Evolutionary conservation across 306 rosid species (phyloP).

Genomic region (Purshia tridentata): DNA sequence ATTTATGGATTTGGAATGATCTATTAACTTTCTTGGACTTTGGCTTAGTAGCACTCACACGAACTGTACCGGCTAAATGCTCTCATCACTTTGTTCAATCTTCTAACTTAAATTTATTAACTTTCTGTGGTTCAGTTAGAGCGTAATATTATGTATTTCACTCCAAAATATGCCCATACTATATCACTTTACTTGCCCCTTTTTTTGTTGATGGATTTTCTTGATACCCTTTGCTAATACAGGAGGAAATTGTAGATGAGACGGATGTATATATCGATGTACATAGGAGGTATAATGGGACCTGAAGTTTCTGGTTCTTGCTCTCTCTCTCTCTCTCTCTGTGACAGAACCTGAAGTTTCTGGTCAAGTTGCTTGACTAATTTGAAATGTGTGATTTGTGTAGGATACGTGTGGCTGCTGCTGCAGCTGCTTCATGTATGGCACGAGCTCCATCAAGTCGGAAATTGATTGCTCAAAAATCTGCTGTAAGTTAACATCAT

Average conservation of each 20-base stretch:
- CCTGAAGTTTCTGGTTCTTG: not conserved
- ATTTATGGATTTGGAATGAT: not conserved
- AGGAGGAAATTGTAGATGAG: constrained; percentile 62
- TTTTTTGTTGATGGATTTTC: not conserved
- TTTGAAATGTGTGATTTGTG: constrained; percentile 25
- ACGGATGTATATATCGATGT: constrained; percentile 70
- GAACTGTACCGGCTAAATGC: not conserved
- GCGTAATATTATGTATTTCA: constrained; percentile 1
- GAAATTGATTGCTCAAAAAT: constrained; percentile 40
- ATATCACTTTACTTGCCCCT: not conserved
- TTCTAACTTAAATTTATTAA: not conserved
- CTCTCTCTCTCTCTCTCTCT: not conserved
- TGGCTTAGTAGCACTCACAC: not conserved
- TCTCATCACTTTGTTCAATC: not conserved
- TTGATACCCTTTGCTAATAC: constrained; percentile 19
- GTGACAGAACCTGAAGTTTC: not conserved
- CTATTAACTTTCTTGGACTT: not conserved
- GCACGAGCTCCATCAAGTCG: constrained; percentile 49
- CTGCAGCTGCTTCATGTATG: constrained; percentile 51
- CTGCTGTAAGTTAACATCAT: constrained; percentile 38
- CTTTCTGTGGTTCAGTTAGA: not conserved
- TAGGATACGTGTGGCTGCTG: constrained; percentile 57
- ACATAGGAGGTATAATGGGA: constrained; percentile 54
- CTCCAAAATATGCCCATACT: not conserved
- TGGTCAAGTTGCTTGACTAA: constrained; percentile 19